Base-by-base conservation (phyloP, 305 asterid species). In the Fraxinus sp. region DNA sequence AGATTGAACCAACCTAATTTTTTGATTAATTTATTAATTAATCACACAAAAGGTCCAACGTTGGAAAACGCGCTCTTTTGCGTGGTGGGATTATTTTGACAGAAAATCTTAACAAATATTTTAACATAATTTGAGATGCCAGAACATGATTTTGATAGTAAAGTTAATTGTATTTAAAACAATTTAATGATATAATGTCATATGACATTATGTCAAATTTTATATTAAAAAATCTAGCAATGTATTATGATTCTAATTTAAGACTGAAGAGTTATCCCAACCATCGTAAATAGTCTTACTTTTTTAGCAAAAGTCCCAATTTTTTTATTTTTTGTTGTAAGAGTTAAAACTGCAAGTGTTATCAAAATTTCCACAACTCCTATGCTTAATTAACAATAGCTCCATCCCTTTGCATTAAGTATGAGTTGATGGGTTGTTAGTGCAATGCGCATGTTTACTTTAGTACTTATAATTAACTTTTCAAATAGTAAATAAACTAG, bases 1-100 rank as follows among this genome's bases (percentile, higher is more conserved):
- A 24, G 74, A 82, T 41, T 83, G 88, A 49, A 82, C 76, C 85
- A 87, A 84, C 85, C 37, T 80, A 79, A 68, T 77, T 10, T 8
- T 82, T 36, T 79, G 24, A 1, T 73, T 78, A 39, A 30, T 72
- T 32, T 41, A 7, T 41, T 41, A n/a, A 73, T 20, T 20, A 18
- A 64, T 64, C 33, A 24, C 28, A 22, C 24, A 7, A 74, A 7
- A 74, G n/a, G 37, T 66, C 16, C 74, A 11, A 66, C 35, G 5
- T 11, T 14, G 1, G 71, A 8, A 22, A 62, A 49, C 2, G 7
- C 59, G 10, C 44, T 14, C 10, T 22, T 7, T 22, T 20, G 59
- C 2, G 14, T 4, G 18, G 59, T 49, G 59, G 59, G 57, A 46
- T 46, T 3, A 35, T 35, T 35, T 33, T 33, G 36, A 33, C 6